Base-by-base conservation (phyloP, 768 basidiomycete genomes). In the Pisolithus orientalis region DNA sequence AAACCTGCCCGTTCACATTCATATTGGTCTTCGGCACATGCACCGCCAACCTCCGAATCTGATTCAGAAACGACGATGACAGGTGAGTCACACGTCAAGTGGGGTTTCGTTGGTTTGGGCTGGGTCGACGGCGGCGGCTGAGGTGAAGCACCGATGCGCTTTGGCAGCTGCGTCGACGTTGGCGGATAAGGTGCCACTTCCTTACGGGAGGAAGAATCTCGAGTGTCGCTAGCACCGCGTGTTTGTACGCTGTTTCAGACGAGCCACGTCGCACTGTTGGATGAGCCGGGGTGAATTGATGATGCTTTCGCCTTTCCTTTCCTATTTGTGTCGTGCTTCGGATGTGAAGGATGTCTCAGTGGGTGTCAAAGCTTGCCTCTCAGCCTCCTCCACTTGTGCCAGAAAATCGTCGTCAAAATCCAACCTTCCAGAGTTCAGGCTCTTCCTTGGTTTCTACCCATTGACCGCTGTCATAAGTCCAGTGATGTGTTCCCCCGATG, bases 371-470 rank as follows among this genome's bases (percentile, higher is more conserved):
- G 55, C 60, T 24, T 57, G 56, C 43, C 55, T 54, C 55, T 66
- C 63, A 32, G 62, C 59, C 58, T 56, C 57, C 32, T 65, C 67
- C 52, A 64, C 58, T 53, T 73, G 71, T 55, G 69, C 72, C 21
- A 77, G 61, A 52, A 79, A 70, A 11, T 59, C 66, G 5, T 71
- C 74, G 44, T 73, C 68, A 42, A 75, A 58, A 11, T 65, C 65
- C 59, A 70, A 52, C 55, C 51, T 55, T 53, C 48, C 51, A 49
- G 25, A 52, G 38, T 29, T 47, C 53, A 21, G 48, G 47, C 27
- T 53, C 51, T 13, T 57, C 51, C 44, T 54, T 50, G 21, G 34
- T 54, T 44, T 57, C 54, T 58, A 31, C 66, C 67, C 39, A 69
- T 62, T 49, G 47, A 24, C 57, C 45, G 29, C 40, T 50, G 11